phyloP scores from a whole-genome alignment of 495 filamentous ascomycete species.

The Cercophora samala region DNA sequence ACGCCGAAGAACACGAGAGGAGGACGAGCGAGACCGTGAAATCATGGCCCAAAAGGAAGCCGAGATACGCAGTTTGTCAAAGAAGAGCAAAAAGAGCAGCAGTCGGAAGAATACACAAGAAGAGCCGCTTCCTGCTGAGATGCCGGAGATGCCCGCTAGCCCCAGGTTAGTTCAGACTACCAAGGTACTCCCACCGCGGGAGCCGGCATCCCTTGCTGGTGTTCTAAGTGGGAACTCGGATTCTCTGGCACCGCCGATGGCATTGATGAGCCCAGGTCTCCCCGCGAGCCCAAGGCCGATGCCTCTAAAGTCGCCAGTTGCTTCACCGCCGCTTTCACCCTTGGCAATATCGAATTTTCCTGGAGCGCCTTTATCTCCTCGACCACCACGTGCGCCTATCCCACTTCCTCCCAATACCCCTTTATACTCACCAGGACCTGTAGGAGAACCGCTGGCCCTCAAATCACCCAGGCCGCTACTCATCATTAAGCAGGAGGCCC shows the following conservation, averaged over 20 bases:
- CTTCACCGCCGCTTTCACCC: conserved; percentile 66
- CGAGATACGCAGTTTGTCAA: conserved; percentile 61
- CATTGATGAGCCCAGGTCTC: conserved; percentile 79
- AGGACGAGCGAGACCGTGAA: conserved; percentile 80
- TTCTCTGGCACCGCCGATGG: conserved; percentile 40
- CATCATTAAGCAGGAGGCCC: conserved; percentile 37
- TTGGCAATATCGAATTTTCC: conserved; percentile 48
- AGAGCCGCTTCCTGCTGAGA: conserved; percentile 20
- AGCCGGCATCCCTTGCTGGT: conserved; percentile 47
- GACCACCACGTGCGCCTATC: conserved; percentile 63
- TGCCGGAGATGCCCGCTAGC: conserved; percentile 30
- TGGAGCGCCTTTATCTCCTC: conserved; percentile 66
- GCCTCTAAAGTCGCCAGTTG: conserved; percentile 66
- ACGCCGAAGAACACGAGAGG: conserved; percentile 80
- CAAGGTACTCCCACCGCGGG: conserved; percentile 27
- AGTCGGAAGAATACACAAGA: conserved; percentile 42
- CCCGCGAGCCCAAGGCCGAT: conserved; percentile 87
- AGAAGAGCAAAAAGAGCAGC: conserved; percentile 57
- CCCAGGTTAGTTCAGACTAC: conserved; percentile 32
- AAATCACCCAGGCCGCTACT: conserved; percentile 40
- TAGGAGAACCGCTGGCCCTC: conserved; percentile 33
- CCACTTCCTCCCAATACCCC: conserved; percentile 62
- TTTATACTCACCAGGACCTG: conserved; percentile 53
- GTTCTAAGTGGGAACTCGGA: conserved; percentile 40
- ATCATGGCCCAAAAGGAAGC: conserved; percentile 59